These are phyloP conservation scores for Blechomonas ayalai DNA, from an alignment of 208 protist species.

Conservation along the genomic window DNA sequence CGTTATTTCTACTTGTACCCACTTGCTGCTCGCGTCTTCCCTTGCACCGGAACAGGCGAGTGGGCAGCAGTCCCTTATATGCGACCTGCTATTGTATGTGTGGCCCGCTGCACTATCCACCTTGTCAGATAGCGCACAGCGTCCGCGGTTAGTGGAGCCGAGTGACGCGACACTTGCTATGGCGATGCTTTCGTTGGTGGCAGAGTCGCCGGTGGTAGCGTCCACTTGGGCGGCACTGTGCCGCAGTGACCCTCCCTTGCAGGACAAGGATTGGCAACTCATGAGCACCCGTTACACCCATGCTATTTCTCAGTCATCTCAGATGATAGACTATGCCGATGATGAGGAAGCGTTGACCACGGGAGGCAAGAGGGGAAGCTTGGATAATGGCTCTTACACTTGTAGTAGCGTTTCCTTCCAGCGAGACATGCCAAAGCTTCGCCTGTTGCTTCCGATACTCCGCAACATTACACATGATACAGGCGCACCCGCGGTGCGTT, in stretches of 20 bases:
- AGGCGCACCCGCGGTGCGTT: constrained; percentile 2
- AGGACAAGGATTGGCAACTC: constrained; percentile 19
- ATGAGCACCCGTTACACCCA: constrained; percentile 3
- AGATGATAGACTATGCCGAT: not conserved
- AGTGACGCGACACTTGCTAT: constrained; percentile 19
- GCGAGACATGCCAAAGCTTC: not conserved
- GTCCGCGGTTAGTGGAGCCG: constrained; percentile 3
- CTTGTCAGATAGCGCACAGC: not conserved
- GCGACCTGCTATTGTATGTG: constrained; percentile 36
- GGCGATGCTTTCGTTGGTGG: constrained; percentile 19
- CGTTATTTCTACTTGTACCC: not conserved
- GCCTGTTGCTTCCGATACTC: not conserved
- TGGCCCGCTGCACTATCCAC: constrained; percentile 19
- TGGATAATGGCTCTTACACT: not conserved
- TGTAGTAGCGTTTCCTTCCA: not conserved
- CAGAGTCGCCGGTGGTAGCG: constrained; percentile 25
- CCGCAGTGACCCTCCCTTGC: constrained; percentile 20
- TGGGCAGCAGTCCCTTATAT: constrained; percentile 11
- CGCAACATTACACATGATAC: not conserved
- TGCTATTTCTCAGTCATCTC: not conserved
- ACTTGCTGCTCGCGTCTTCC: constrained; percentile 5
- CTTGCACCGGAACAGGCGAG: not conserved
- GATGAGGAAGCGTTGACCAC: constrained; percentile 2
- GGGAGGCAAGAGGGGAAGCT: constrained; percentile 1
- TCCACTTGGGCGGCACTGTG: constrained; percentile 52